Evolutionary conservation across 208 protist species (phyloP).

Genomic region (Trypanosomatidae sp.): DNA sequence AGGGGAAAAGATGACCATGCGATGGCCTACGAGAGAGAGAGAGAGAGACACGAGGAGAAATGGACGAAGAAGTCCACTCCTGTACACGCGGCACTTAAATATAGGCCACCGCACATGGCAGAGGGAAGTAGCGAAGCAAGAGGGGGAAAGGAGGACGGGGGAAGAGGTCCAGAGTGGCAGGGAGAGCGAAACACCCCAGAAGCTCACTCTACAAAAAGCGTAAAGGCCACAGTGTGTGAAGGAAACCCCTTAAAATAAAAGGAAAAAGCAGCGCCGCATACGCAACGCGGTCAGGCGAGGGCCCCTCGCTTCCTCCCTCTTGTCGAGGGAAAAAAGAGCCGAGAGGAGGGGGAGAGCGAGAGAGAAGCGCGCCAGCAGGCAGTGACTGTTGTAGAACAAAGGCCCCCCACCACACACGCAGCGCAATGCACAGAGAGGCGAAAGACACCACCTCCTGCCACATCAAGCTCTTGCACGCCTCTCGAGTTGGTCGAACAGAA

Average conservation of each 20-base stretch:
- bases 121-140: neutral
- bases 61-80: neutral
- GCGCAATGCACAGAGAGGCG: neutral
- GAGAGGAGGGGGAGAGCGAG: neutral
- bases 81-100: neutral
- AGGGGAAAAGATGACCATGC: no score
- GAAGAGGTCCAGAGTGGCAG: neutral
- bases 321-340: neutral
- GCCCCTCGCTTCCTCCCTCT: neutral
- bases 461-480: neutral
- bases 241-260: neutral
- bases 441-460: neutral
- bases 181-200: neutral
- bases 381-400: neutral
- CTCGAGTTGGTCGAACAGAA: neutral
- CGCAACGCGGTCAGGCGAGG: neutral
- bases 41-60: slow-evolving; percentile 1
- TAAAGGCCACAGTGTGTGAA: neutral
- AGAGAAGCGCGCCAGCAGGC: neutral
- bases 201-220: neutral
- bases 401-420: neutral
- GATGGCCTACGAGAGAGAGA: no score
- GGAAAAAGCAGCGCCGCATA: neutral
- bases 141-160: neutral
- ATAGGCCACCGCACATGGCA: neutral